Conservation (phyloP, 2,329 filamentous ascomycete species). For the Gremmenia infestans region DNA sequence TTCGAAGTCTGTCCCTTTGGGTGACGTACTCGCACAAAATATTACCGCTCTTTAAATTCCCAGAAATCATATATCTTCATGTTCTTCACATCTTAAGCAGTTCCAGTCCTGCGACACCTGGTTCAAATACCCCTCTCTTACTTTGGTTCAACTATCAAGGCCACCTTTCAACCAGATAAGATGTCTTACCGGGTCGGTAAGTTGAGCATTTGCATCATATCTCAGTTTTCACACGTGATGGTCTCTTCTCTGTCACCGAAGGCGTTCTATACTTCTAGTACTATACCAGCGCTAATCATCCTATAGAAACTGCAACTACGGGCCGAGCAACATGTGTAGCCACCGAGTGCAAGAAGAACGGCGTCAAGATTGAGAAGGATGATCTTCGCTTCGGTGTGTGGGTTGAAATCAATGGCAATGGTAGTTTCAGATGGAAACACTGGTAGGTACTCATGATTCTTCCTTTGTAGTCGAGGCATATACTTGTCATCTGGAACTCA, state of each 20-base stretch:
- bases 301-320: slow-evolving; percentile 64
- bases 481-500: no score
- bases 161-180: slow-evolving; percentile 3
- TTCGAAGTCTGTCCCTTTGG: not conserved
- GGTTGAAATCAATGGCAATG: slow-evolving; percentile 56
- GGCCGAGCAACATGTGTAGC: slow-evolving; percentile 69
- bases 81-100: no score
- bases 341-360: slow-evolving; percentile 64
- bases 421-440: slow-evolving; percentile 74
- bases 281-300: not conserved
- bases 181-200: slow-evolving; percentile 34
- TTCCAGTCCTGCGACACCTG: not conserved
- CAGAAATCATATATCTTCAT: not conserved
- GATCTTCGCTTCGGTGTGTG: slow-evolving; percentile 72
- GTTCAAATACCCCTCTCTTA: not conserved
- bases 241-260: not conserved
- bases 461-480: not conserved
- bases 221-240: slow-evolving; percentile 20
- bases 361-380: slow-evolving; percentile 70
- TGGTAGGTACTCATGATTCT: slow-evolving; percentile 54
- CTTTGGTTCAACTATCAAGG: not conserved
- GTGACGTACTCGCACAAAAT: not conserved
- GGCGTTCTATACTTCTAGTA: not conserved
- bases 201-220: slow-evolving; percentile 12
- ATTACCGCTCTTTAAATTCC: not conserved